Base-by-base conservation (phyloP, 441 rosid genomes). In the Adansonia madagascariensis region DNA sequence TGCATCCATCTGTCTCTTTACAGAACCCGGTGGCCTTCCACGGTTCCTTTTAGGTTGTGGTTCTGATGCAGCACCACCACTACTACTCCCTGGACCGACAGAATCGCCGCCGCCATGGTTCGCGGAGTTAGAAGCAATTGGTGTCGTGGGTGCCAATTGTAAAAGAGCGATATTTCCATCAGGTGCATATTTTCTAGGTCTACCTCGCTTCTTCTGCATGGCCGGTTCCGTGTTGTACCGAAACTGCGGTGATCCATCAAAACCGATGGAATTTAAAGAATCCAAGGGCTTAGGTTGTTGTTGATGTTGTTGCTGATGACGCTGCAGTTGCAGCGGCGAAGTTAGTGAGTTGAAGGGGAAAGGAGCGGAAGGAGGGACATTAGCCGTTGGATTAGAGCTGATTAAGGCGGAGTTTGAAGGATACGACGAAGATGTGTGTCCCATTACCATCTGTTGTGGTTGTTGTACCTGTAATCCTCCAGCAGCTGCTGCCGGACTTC, bases 11-110 rank as follows among this genome's bases (percentile, higher is more conserved):
- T 95, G 99, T 81, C 82, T 92, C 80, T 94, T 95, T 57, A 90
- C 96, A 3, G 98, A 86, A 24, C 99, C 97, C 10, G 99, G 95
- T 8, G 98, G 99, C 80, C 99, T 80, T 70, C 99, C 99, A n/a
- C 98, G 82, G 62, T 86, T 84, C 68, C 86, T 86, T 84, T 95
- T 95, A 41, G 86, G 63, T 1, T 88, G 80, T 27, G 89, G 88
- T 39, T 89, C 93, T 3, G 97, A 87, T 12, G 87, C 86, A 49
- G 80, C 74, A 2, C 75, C 82, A 1, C 77, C 82, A 12, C 82
- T 84, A 47, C 83, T 82, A 11, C 60, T 84, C 4, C 83, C 81
- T 0, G 74, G 80, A 10, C 77, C 83, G n/a, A 68, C 81, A 0
- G 91, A 91, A 82, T 87, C 93, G 1, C 73, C 84, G 80, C 82